Percentiles rank a stretch among this genome's conserved stretches.
These are phyloP conservation scores for Calonectria pteridis DNA, from an alignment of 2,329 filamentous ascomycete species.

Conservation along the genomic window DNA sequence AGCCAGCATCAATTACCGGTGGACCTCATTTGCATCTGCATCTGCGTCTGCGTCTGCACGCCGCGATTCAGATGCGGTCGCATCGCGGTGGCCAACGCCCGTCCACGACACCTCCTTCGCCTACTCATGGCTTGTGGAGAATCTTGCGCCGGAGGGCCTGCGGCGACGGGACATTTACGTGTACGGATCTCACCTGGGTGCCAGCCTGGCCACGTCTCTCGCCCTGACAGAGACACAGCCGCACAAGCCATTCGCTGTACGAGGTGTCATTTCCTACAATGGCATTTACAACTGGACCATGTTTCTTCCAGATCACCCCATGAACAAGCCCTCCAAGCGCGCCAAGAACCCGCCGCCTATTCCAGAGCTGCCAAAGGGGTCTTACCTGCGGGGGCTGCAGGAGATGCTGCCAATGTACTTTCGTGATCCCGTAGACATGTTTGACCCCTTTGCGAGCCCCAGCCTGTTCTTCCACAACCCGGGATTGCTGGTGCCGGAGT, in stretches of 20 bases:
- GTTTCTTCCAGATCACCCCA: slow-evolving; percentile 66
- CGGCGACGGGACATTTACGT: slow-evolving; percentile 57
- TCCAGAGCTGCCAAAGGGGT: slow-evolving; percentile 42
- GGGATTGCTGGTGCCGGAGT: slow-evolving; percentile 59
- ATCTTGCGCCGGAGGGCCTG: slow-evolving; percentile 54
- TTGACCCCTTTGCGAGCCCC: slow-evolving; percentile 72
- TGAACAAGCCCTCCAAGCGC: slow-evolving; percentile 49
- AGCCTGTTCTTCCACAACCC: slow-evolving; percentile 69
- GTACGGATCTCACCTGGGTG: slow-evolving; percentile 70
- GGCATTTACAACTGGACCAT: slow-evolving; percentile 75
- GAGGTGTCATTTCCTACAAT: slow-evolving; percentile 68
- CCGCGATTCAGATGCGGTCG: slow-evolving; percentile 14
- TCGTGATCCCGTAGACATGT: slow-evolving; percentile 59
- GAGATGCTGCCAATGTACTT: slow-evolving; percentile 60
- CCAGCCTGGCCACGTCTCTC: slow-evolving; percentile 67
- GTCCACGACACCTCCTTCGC: slow-evolving; percentile 68
- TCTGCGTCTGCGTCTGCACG: slow-evolving; percentile 23
- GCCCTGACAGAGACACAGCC: slow-evolving; percentile 67
- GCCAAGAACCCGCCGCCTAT: slow-evolving; percentile 30
- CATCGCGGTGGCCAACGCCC: slow-evolving; percentile 65
- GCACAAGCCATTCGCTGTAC: slow-evolving; percentile 59
- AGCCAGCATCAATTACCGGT: slow-evolving; percentile 71
- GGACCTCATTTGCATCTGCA: slow-evolving; percentile 51
- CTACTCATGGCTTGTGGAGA: slow-evolving; percentile 64
- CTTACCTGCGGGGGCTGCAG: slow-evolving; percentile 54